Percentiles rank a stretch among this genome's conserved stretches.
phyloP scores from a whole-genome alignment of 140 eudicot species.

The Ambrosia hybrid region DNA sequence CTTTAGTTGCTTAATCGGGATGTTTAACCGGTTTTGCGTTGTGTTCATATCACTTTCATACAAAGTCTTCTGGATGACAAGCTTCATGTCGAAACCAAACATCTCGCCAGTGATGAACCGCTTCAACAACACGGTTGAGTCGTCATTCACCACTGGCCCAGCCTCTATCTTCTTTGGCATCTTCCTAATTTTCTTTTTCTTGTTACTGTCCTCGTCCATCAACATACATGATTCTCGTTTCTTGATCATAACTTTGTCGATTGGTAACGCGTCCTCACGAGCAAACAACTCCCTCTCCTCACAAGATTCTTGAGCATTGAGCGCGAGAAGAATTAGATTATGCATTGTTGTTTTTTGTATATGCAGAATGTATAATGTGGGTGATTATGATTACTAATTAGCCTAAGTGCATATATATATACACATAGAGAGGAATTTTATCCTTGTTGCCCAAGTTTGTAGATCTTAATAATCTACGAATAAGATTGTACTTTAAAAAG shows the following conservation, averaged over 20 bases:
- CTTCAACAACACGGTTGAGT: conserved; percentile 8
- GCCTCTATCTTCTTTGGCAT: neutral
- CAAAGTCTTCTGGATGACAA: conserved; percentile 14
- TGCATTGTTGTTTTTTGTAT: neutral
- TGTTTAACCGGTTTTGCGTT: conserved; percentile 8
- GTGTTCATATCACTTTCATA: conserved; percentile 2
- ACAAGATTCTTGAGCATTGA: neutral
- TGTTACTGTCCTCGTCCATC: too few relatives aligned
- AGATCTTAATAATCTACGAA: neutral
- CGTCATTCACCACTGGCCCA: neutral
- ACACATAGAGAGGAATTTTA: neutral
- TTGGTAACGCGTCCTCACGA: neutral
- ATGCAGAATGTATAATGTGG: neutral
- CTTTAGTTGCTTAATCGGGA: conserved; percentile 16
- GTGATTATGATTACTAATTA: neutral
- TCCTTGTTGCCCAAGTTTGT: neutral
- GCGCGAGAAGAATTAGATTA: neutral
- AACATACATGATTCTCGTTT: too few relatives aligned
- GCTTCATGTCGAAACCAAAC: neutral
- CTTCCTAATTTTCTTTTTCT: neutral
- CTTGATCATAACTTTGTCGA: too few relatives aligned
- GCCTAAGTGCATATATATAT: neutral
- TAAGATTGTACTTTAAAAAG: neutral
- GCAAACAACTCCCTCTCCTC: too few relatives aligned
- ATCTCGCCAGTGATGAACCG: conserved; percentile 17